phyloP scores from a whole-genome alignment of 495 filamentous ascomycete genomes.

The Neurospora sp. region DNA sequence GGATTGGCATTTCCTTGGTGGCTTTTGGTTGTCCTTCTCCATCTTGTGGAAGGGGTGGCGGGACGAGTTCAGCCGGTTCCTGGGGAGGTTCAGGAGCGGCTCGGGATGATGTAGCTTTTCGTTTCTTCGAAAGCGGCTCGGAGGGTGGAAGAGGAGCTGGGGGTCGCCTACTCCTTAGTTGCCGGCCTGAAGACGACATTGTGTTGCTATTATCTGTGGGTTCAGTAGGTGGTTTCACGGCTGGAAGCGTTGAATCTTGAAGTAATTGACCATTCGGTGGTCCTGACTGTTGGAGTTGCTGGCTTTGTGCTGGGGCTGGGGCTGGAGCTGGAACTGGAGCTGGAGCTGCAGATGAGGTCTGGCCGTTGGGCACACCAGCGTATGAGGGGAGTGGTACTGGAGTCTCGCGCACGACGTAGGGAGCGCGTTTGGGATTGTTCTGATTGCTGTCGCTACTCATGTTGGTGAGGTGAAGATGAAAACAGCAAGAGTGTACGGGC shows the following conservation, averaged over 20 bases:
- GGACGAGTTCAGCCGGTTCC: neutral
- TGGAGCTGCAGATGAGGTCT: neutral
- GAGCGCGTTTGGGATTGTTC: neutral
- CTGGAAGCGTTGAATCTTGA: neutral
- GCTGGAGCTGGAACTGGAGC: neutral
- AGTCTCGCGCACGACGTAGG: neutral
- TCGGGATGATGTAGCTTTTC: neutral
- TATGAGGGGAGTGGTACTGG: neutral
- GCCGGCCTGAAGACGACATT: neutral
- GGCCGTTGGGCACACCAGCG: neutral
- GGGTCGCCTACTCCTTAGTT: neutral
- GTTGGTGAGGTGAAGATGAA: neutral
- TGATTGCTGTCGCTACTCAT: neutral
- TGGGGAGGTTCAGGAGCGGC: neutral
- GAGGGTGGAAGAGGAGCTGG: neutral
- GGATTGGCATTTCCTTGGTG: neutral
- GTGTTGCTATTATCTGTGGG: neutral
- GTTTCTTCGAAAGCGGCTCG: neutral
- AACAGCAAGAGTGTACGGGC: neutral
- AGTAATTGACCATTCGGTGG: neutral
- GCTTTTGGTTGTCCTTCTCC: neutral
- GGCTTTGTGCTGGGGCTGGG: neutral
- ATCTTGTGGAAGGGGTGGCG: neutral
- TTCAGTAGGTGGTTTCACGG: neutral
- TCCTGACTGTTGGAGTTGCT: neutral